phyloP scores from a whole-genome alignment of 108 stramenopile genomes.

The Cyclostephanos invisitatus region DNA sequence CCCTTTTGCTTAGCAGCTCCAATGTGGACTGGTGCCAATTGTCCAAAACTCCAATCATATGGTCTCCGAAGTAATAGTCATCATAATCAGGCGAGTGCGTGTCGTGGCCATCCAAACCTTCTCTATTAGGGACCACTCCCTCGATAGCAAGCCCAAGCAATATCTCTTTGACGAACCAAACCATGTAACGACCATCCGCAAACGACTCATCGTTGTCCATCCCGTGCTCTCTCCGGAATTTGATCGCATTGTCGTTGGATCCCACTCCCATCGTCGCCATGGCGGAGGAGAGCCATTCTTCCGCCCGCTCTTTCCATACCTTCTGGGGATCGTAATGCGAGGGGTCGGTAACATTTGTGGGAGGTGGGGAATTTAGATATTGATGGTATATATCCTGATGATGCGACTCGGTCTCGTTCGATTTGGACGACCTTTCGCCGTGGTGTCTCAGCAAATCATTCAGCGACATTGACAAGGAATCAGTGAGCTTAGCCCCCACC shows the following conservation, averaged over 20 bases:
- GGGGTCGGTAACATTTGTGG: background rate
- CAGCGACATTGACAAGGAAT: background rate
- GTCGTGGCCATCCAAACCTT: background rate
- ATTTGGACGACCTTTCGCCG: background rate
- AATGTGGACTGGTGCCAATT: constrained; percentile 1
- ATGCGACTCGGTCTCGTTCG: background rate
- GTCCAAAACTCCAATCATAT: background rate
- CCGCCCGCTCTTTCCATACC: background rate
- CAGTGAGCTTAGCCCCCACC: background rate
- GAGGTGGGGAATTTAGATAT: constrained; percentile 20
- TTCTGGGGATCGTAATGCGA: background rate
- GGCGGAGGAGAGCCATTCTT: constrained; percentile 11
- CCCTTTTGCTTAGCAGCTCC: background rate
- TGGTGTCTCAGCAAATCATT: background rate
- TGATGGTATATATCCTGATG: constrained; percentile 14
- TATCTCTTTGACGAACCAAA: constrained; percentile 19
- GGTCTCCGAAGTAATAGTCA: constrained; percentile 4
- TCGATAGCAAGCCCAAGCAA: background rate
- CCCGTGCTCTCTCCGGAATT: constrained; percentile 19
- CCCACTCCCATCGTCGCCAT: constrained; percentile 11
- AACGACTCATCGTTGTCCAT: constrained; percentile 1
- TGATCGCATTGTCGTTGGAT: constrained; percentile 6
- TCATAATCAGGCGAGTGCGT: background rate
- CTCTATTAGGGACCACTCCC: background rate
- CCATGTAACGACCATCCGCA: constrained; percentile 19